Conservation (phyloP, 1,139 yeast genomes). For the Sugiyamaella neomexicana region DNA sequence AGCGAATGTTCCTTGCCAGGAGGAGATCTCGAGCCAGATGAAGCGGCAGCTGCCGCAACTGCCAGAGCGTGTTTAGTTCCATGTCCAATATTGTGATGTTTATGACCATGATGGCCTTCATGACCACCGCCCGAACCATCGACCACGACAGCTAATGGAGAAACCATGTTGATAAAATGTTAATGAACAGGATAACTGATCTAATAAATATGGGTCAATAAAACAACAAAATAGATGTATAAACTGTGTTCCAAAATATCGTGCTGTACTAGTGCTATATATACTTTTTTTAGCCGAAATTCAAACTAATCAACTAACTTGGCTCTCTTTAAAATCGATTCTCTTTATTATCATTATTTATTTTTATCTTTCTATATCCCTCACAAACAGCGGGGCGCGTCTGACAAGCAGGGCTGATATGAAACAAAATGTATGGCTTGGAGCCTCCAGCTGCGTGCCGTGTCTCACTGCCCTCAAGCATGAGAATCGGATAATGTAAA, state of each 20-base stretch:
- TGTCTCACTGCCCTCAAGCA: not conserved
- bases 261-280: too few species aligned
- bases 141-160: constrained; percentile 15
- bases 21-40: not conserved
- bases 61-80: constrained; percentile 6
- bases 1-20: not conserved
- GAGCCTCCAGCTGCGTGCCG: not conserved
- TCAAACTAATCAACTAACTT: too few species aligned
- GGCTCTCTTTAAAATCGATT: not conserved
- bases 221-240: too few species aligned
- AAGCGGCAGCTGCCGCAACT: constrained; percentile 4
- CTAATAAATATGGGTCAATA: too few species aligned
- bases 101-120: constrained; percentile 7
- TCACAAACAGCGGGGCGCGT: too few species aligned
- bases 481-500: not conserved
- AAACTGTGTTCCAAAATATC: too few species aligned
- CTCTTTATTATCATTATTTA: not conserved
- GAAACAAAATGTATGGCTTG: not conserved
- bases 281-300: too few species aligned
- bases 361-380: not conserved
- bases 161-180: constrained; percentile 8
- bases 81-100: constrained; percentile 5
- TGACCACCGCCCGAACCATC: constrained; percentile 6
- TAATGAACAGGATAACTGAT: not conserved
- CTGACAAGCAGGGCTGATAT: not conserved